Conservation (phyloP, 306 rosid species). For the Benincasa hispida region DNA sequence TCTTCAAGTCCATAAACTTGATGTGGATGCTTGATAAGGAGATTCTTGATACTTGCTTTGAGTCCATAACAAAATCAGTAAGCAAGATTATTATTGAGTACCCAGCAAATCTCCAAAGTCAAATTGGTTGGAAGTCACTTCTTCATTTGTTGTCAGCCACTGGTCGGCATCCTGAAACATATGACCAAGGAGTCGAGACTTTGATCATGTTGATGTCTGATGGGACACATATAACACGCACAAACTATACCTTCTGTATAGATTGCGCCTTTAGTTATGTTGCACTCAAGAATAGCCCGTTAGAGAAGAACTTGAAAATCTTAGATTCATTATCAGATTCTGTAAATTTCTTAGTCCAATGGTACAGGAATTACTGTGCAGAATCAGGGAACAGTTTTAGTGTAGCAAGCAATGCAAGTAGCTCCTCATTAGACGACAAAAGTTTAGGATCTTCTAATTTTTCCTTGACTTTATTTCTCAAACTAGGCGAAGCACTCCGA, state of each 20-base stretch:
- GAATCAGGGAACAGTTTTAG: slow-evolving; percentile 43
- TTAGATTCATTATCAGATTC: slow-evolving; percentile 53
- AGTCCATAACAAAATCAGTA: slow-evolving; percentile 34
- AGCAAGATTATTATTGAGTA: slow-evolving; percentile 44
- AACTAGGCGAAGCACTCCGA: slow-evolving; percentile 68
- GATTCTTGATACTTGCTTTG: slow-evolving; percentile 57
- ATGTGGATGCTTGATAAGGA: slow-evolving; percentile 95
- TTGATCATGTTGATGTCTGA: slow-evolving; percentile 52
- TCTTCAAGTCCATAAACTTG: slow-evolving; percentile 74
- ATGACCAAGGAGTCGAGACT: slow-evolving; percentile 58
- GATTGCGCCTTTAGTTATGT: slow-evolving; percentile 71
- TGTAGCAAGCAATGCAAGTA: slow-evolving; percentile 35
- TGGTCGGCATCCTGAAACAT: slow-evolving; percentile 59
- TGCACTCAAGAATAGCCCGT: slow-evolving; percentile 66
- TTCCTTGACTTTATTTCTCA: slow-evolving; percentile 47
- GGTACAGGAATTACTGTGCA: slow-evolving; percentile 40
- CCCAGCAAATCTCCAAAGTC: slow-evolving; percentile 65
- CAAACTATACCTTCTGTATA: slow-evolving; percentile 48
- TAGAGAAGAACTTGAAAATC: slow-evolving; percentile 63
- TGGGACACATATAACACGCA: slow-evolving; percentile 25
- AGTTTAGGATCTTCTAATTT: slow-evolving; percentile 31
- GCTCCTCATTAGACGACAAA: slow-evolving; percentile 52
- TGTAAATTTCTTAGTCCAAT: slow-evolving; percentile 45
- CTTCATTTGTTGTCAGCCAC: slow-evolving; percentile 60
- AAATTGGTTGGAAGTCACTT: slow-evolving; percentile 66